These are phyloP conservation scores for Fusarium nematophilum DNA, from an alignment of 2,329 filamentous ascomycete genomes.

Conservation along the genomic window DNA sequence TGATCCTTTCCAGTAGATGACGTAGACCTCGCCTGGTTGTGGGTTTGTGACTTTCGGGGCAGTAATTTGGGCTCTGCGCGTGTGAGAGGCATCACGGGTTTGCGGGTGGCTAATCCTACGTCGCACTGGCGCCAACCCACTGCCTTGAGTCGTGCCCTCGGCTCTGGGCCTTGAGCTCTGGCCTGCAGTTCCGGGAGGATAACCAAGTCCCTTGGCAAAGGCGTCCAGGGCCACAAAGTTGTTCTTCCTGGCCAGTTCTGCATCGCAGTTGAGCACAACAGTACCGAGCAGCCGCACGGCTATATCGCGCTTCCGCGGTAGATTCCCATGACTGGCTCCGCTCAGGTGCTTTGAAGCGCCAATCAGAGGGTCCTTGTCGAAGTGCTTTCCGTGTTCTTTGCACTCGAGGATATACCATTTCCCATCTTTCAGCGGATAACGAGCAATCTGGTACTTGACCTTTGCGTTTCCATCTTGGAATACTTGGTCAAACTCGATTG, in stretches of 20 bases:
- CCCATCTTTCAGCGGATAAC: neutral
- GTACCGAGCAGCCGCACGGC: constrained; percentile 9
- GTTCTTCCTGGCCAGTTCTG: neutral
- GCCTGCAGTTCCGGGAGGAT: too few relatives aligned
- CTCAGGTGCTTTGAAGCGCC: constrained; percentile 8
- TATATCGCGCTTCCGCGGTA: rapidly evolving
- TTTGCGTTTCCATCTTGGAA: constrained; percentile 17
- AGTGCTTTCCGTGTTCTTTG: neutral
- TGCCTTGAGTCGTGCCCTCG: too few relatives aligned
- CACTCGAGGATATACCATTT: constrained; percentile 27
- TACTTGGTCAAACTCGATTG: constrained; percentile 12
- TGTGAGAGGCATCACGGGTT: neutral
- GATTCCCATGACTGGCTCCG: neutral
- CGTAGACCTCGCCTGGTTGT: constrained; percentile 13
- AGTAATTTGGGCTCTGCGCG: neutral
- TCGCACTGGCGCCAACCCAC: too few relatives aligned
- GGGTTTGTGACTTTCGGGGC: neutral
- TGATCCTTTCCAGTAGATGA: neutral
- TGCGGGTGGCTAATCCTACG: too few relatives aligned
- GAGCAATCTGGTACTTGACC: constrained; percentile 1
- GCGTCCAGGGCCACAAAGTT: neutral
- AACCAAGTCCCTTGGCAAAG: neutral
- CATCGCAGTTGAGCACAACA: constrained; percentile 4
- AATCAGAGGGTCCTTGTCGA: neutral
- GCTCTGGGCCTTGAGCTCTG: too few relatives aligned